Base-by-base conservation (phyloP, 2,329 filamentous ascomycete genomes). In the Fusarium armeniacum region DNA sequence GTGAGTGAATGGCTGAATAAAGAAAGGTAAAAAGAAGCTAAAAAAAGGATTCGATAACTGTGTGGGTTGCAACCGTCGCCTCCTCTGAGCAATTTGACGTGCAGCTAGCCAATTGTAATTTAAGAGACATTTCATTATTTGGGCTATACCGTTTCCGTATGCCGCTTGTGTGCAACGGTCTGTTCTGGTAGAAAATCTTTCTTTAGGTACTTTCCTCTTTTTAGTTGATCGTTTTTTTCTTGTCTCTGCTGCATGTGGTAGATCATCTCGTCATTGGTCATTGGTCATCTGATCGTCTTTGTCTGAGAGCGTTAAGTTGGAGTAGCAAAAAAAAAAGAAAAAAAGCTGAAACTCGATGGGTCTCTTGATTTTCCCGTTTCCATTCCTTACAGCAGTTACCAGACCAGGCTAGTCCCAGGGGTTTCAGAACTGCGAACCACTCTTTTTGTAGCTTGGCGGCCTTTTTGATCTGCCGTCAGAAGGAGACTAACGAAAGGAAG, bases 31-130 rank as follows among this genome's bases (percentile, higher is more conserved):
- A 57, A 63, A 47, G 47, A 57, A 52, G 62, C 64, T 70, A 69
- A 72, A 73, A 72, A 74, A 71, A 67, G 59, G 67, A 50, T 36
- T 50, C 49, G 38, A 43, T 56, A 61, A 52, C 41, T 50, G 64
- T 64, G 40, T 67, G 64, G 51, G 55, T 58, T 66, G 59, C 36
- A 57, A 65, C 36, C 55, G 40, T 66, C 32, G 51, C 51, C 69
- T 62, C 30, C 66, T 59, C 55, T 51, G 43, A 53, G 53, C 58
- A 75, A 74, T 75, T 73, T 75, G 73, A 73, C 65, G 58, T 68
- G 73, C 71, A 75, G 64, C 56, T 20, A 46, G 40, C 60, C 58
- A 63, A 62, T 63, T 30, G 26, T 33, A 22, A 15, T 36, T 33
- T 35, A 20, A 26, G 12, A 50, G 47, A 50, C 40, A 71, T 61